Base-by-base conservation (phyloP, 2,329 filamentous ascomycete genomes). In the Alternaria hordeiaustralica region DNA sequence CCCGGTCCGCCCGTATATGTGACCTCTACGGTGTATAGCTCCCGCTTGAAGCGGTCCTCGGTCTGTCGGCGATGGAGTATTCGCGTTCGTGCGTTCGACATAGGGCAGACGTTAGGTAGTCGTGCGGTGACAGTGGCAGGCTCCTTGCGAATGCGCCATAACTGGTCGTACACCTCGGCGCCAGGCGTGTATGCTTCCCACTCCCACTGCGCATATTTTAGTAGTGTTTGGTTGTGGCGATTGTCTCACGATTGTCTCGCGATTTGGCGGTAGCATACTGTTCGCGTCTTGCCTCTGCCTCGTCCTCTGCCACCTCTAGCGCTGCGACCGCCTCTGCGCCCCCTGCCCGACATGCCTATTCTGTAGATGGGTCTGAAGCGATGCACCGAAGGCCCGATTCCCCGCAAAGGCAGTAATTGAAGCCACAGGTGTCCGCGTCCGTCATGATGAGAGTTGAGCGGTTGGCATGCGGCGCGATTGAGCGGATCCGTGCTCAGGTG, bases 11-110 rank as follows among this genome's bases (percentile, higher is more conserved):
- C n/a, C 18, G 41, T 28, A 53, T 13, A 47, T 71, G 53, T 15
- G 25, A 76, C 61, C 28, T 70, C 66, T 5, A 79, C 70, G 2
- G 66, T 44, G 51, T 78, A 78, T 47, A 72, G 75, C 30, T 73
- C 71, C 10, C 72, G 71, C 9, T 64, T 63, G 15, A 65, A 59
- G 2, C 58, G 64, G 28, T 73, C 72, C 36, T 75, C 68, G 8
- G 72, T 73, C 55, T 75, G 72, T 45, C 71, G 66, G 23, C 77
- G 76, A 50, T 70, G 64, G 1, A 75, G 55, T n/a, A 79, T 79
- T 12, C 69, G 64, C n/a, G 74, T 69, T 51, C 58, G 64, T 7
- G 76, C 70, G 36, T 72, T 63, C n/a, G 67, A 60, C n/a, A 78
- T 69, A 4, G 77, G 77, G 33, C 73, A 76, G 21, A 63, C 62